phyloP scores from a whole-genome alignment of 768 basidiomycete genomes.

The Phanerochaete carnosa region DNA sequence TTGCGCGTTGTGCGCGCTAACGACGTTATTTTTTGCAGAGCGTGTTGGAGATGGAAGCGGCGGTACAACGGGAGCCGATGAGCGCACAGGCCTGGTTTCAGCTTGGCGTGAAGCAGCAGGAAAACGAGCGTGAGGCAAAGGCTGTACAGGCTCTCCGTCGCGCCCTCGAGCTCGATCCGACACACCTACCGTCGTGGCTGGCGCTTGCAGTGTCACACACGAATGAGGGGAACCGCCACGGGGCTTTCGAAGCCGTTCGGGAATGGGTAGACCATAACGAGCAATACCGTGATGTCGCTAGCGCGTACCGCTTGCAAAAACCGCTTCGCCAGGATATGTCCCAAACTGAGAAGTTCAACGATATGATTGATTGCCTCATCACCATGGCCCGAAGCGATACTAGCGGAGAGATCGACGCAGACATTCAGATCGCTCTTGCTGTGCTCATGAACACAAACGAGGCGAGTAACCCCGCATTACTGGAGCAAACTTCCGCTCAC shows the following conservation, averaged over 20 bases:
- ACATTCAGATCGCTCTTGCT: conserved; percentile 92
- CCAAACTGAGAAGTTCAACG: conserved; percentile 39
- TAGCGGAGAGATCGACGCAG: conserved; percentile 74
- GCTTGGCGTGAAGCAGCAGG: conserved; percentile 95
- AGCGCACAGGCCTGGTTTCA: conserved; percentile 82
- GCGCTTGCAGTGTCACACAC: conserved; percentile 89
- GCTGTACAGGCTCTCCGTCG: conserved; percentile 83
- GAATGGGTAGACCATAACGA: conserved; percentile 75
- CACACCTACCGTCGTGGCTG: conserved; percentile 78
- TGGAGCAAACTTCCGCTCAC: neutral
- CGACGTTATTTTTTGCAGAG: conserved; percentile 45
- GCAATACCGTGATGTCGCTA: conserved; percentile 47
- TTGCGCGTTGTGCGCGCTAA: conserved; percentile 4
- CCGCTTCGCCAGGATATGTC: conserved; percentile 27
- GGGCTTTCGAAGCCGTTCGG: conserved; percentile 78
- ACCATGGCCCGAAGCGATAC: conserved; percentile 65
- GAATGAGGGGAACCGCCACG: conserved; percentile 76
- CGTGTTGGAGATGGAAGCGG: conserved; percentile 86
- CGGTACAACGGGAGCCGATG: conserved; percentile 72
- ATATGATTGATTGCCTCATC: conserved; percentile 76
- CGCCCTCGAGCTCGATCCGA: conserved; percentile 77
- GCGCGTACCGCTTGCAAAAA: conserved; percentile 33
- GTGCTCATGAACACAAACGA: conserved; percentile 91
- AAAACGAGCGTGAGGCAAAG: conserved; percentile 91
- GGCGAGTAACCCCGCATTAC: conserved; percentile 36